These are phyloP conservation scores for Neobulgaria alba DNA, from an alignment of 2,329 filamentous ascomycete genomes.

Conservation along the genomic window DNA sequence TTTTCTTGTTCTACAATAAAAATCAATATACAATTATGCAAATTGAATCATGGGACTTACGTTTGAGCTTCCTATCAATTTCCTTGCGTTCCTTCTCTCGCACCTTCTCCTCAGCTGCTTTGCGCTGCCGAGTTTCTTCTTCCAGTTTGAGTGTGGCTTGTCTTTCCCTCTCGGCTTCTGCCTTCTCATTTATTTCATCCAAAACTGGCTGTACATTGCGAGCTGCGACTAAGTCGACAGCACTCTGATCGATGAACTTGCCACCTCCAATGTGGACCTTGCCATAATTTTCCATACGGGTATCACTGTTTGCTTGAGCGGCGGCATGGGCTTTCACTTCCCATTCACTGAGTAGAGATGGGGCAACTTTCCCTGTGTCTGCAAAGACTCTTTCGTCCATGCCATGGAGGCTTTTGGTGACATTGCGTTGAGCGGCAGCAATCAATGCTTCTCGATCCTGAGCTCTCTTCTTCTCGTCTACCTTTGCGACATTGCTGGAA, in stretches of 20 bases:
- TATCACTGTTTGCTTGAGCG: slow-evolving; percentile 56
- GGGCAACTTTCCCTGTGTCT: slow-evolving; percentile 65
- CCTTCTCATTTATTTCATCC: slow-evolving; percentile 75
- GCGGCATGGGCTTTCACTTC: slow-evolving; percentile 65
- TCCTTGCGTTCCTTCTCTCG: slow-evolving; percentile 46
- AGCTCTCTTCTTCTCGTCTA: slow-evolving; percentile 66
- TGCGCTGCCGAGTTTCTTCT: slow-evolving; percentile 54
- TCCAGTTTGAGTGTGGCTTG: slow-evolving; percentile 55
- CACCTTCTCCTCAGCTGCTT: slow-evolving; percentile 47
- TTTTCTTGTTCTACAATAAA: slow-evolving; percentile 30
- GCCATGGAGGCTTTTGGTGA: slow-evolving; percentile 65
- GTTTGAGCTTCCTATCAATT: slow-evolving; percentile 45
- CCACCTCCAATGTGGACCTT: slow-evolving; percentile 69
- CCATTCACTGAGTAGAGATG: slow-evolving; percentile 66
- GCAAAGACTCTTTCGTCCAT: slow-evolving; percentile 77
- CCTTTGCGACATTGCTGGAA: slow-evolving; percentile 55
- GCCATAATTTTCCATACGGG: slow-evolving; percentile 47
- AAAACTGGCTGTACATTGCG: slow-evolving; percentile 72
- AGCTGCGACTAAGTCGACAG: slow-evolving; percentile 72
- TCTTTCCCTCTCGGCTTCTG: slow-evolving; percentile 61
- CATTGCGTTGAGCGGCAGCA: slow-evolving; percentile 75
- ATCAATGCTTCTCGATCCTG: slow-evolving; percentile 68
- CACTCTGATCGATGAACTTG: slow-evolving; percentile 67
- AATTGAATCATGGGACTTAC: slow-evolving; percentile 36
- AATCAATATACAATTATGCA: neutral